Evolutionary conservation across 805 yeast genomes (phyloP).

Genomic region (Pichia insulana): DNA sequence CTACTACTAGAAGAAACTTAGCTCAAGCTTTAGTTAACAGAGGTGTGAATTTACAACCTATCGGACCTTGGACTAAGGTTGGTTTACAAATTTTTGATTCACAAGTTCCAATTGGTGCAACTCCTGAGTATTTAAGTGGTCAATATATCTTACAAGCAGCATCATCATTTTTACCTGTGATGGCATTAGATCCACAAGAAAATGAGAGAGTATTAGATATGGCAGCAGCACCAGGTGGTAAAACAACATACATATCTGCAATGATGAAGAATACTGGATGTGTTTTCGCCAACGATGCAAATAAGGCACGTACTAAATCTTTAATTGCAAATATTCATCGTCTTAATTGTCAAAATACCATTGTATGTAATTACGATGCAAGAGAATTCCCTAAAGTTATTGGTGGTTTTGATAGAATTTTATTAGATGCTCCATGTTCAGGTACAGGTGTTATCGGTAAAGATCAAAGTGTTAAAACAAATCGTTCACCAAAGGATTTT

Average conservation of each 20-base stretch:
- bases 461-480: conserved; percentile 88
- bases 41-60: conserved; percentile 95
- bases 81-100: conserved; percentile 96
- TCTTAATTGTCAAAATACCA: conserved; percentile 91
- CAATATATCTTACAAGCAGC: conserved; percentile 98
- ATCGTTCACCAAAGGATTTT: conserved; percentile 93
- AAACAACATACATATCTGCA: conserved; percentile 90
- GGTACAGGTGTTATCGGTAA: conserved; percentile 99
- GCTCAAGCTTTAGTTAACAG: conserved; percentile 92
- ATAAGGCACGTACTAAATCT: conserved; percentile 92
- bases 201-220: conserved; percentile 92
- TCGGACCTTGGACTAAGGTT: conserved; percentile 96
- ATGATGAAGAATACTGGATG: conserved; percentile 97
- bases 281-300: conserved; percentile 94
- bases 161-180: conserved; percentile 92
- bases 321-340: conserved; percentile 96
- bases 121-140: conserved; percentile 97
- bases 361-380: conserved; percentile 96
- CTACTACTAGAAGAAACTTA: conserved; percentile 89
- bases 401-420: conserved; percentile 94
- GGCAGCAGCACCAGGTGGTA: conserved; percentile 99
- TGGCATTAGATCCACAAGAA: conserved; percentile 97
- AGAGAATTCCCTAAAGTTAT: conserved; percentile 96
- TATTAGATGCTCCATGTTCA: conserved; percentile 97
- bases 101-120: conserved; percentile 99